Conservation (phyloP, 305 asterid genomes). For the Solanum aculeatissimum region DNA sequence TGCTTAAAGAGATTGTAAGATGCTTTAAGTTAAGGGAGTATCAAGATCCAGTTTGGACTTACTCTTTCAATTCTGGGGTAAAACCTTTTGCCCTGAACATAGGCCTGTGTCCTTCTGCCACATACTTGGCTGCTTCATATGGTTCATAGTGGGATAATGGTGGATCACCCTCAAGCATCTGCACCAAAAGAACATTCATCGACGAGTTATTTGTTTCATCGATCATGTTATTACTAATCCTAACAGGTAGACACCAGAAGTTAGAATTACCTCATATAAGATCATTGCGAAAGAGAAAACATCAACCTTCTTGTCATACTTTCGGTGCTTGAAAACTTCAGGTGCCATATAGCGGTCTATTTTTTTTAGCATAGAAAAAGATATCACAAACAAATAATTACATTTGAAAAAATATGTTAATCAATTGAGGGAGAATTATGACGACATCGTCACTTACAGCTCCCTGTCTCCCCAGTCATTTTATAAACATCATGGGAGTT, state of each 20-base stretch:
- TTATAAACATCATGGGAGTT: constrained; percentile 94
- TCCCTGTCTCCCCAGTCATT: constrained; percentile 98
- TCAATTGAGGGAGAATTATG: background rate
- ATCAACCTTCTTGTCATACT: constrained; percentile 93
- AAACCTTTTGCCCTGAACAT: constrained; percentile 54
- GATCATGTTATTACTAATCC: background rate
- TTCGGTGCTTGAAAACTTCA: constrained; percentile 92
- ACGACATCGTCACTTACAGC: constrained; percentile 49
- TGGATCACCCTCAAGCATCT: constrained; percentile 98
- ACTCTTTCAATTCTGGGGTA: constrained; percentile 70
- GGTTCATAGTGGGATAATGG: constrained; percentile 78
- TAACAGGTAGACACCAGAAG: background rate
- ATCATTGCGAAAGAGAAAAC: constrained; percentile 98
- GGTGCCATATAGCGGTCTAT: constrained; percentile 99
- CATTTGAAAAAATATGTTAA: background rate
- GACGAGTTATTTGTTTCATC: background rate
- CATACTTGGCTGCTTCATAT: constrained; percentile 76
- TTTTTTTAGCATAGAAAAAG: constrained; percentile 8
- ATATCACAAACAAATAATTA: background rate
- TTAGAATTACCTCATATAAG: constrained; percentile 65
- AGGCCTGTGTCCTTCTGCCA: constrained; percentile 91
- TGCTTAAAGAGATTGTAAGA: background rate
- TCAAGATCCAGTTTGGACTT: constrained; percentile 21
- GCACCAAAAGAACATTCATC: constrained; percentile 16
- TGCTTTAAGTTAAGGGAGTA: background rate